phyloP scores from a whole-genome alignment of 306 rosid species.

The Rosa lucieae region DNA sequence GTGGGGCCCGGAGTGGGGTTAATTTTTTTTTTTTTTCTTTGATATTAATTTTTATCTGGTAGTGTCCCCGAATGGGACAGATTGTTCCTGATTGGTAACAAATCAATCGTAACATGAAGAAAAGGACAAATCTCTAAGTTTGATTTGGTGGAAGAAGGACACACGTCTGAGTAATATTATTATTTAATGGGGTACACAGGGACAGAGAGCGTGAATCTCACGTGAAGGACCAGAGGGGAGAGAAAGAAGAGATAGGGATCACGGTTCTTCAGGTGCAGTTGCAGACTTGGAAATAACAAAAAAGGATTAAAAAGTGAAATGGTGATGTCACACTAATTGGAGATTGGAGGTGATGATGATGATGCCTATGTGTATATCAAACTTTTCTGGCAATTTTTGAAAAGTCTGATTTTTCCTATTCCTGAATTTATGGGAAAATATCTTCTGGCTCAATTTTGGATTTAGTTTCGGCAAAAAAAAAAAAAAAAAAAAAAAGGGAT shows the following conservation, averaged over 20 bases:
- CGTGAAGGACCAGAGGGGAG: neutral
- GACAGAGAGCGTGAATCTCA: neutral
- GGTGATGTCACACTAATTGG: neutral
- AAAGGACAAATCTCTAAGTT: slow-evolving; percentile 21
- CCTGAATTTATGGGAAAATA: slow-evolving; percentile 7
- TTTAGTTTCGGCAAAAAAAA: too few relatives aligned
- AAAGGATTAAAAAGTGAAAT: neutral
- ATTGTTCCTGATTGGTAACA: slow-evolving; percentile 29
- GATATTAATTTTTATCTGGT: neutral
- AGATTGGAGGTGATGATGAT: neutral
- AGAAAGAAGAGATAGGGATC: neutral
- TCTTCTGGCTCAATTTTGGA: neutral
- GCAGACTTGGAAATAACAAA: neutral
- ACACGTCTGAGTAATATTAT: neutral
- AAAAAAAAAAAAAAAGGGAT: too few relatives aligned
- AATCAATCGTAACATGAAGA: neutral
- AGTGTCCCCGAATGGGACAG: slow-evolving; percentile 28
- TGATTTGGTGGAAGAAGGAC: slow-evolving; percentile 24
- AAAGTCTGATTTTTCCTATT: neutral
- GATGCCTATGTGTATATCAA: slow-evolving; percentile 24
- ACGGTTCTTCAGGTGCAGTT: slow-evolving; percentile 11
- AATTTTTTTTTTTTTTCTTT: neutral
- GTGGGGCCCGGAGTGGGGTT: slow-evolving; percentile 25
- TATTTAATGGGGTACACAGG: neutral
- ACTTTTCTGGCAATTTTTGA: slow-evolving; percentile 1